Evolutionary conservation across 2,329 filamentous ascomycete genomes (phyloP), one percentile per base, ranked within the genome.

Genomic region (Diatrype stigma): DNA sequence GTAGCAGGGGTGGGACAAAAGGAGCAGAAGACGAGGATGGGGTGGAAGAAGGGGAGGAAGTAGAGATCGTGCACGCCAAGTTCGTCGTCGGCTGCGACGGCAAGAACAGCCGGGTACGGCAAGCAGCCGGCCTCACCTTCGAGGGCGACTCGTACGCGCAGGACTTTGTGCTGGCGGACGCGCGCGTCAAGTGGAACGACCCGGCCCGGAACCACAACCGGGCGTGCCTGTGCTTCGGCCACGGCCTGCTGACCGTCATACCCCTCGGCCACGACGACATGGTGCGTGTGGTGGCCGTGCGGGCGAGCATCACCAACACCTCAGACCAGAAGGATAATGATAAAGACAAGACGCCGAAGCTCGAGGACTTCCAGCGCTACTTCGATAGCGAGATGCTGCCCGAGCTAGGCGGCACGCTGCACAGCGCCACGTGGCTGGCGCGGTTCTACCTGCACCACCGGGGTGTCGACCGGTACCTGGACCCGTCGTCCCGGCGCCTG

Each of bases 31-130:
- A n/a, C n/a, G n/a, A n/a, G 45, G 30, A 30, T 10, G n/a, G 8
- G 8, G n/a, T n/a, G n/a, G 30, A 45, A 3, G 23, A 51, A 17
- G 47, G 56, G 17, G 51, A 52, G 17, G 42, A 11, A n/a, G 58
- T 56, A 46, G 52, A 56, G 47, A 53, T 50, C 22, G 40, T 66
- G 38, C 55, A 60, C 4, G 58, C 49, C 14, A 60, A 58, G 32
- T 77, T 71, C 48, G 67, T 76, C 22, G 68, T 74, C n/a, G 74
- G 74, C 6, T 75, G 72, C 38, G 75, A 78, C 50, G 74, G 75
- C 1, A 66, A 72, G 1, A 72, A 72, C 56, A 74, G 71, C n/a
- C 56, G 58, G 3, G 73, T 77, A 5, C 70, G 74, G 8, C 68
- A 67, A 46, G 52, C 58, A 2, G 63, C 58, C 10, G 55, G 51